Conservation (phyloP, 306 rosid species). For the Echinosophora koreensis region DNA sequence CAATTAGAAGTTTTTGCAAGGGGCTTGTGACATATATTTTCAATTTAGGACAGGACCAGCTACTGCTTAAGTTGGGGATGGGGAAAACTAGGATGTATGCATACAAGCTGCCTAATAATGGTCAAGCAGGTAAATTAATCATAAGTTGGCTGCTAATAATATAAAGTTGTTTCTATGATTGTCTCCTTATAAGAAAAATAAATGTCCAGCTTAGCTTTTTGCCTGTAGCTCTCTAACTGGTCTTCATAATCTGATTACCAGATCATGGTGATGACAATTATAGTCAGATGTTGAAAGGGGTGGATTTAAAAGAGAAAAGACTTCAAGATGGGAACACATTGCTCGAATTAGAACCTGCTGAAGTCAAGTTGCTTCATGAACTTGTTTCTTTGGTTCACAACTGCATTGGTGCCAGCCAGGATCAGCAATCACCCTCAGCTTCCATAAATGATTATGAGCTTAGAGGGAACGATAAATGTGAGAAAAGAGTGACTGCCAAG, state of each 20-base stretch:
- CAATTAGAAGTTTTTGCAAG: slow-evolving; percentile 33
- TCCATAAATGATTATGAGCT: slow-evolving; percentile 56
- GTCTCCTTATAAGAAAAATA: slow-evolving; percentile 28
- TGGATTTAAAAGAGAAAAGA: slow-evolving; percentile 59
- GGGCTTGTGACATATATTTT: slow-evolving; percentile 44
- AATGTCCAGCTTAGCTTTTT: slow-evolving; percentile 34
- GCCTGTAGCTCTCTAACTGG: slow-evolving; percentile 35
- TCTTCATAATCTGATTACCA: slow-evolving; percentile 57
- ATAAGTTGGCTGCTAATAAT: slow-evolving; percentile 30
- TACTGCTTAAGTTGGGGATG: slow-evolving; percentile 60
- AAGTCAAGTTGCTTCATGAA: slow-evolving; percentile 80
- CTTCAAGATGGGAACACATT: slow-evolving; percentile 48
- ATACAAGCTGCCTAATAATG: slow-evolving; percentile 47
- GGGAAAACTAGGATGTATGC: slow-evolving; percentile 46
- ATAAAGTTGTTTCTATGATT: slow-evolving; percentile 28
- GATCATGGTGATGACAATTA: slow-evolving; percentile 51
- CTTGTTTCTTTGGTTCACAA: slow-evolving; percentile 85
- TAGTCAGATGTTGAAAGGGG: slow-evolving; percentile 53
- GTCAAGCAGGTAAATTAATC: slow-evolving; percentile 59
- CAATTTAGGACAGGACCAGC: slow-evolving; percentile 72
- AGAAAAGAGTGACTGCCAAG: slow-evolving; percentile 44
- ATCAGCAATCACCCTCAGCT: slow-evolving; percentile 55
- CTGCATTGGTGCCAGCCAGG: slow-evolving; percentile 54
- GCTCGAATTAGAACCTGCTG: slow-evolving; percentile 68
- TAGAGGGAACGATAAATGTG: slow-evolving; percentile 51